Conservation (phyloP, 306 rosid species). For the Adenanthera pavonina region DNA sequence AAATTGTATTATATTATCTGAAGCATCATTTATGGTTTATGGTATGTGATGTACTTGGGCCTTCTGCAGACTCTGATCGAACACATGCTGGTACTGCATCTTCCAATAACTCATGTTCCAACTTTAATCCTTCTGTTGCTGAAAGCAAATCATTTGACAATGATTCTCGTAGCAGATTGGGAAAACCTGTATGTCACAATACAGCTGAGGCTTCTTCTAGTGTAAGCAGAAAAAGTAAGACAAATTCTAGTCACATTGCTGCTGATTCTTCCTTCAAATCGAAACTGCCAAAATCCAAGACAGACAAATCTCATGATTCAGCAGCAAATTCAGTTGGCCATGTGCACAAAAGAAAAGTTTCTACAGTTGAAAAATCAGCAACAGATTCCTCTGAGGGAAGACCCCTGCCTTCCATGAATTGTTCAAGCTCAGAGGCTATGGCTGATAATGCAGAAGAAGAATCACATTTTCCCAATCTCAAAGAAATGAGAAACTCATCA, state of each 20-base stretch:
- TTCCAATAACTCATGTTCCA: conserved; percentile 35
- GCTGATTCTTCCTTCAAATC: conserved; percentile 48
- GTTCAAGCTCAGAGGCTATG: conserved; percentile 38
- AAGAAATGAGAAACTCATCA: conserved; percentile 52
- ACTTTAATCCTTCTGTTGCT: conserved; percentile 43
- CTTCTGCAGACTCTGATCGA: conserved; percentile 51
- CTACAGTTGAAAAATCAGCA: conserved; percentile 49
- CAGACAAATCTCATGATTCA: conserved; percentile 45
- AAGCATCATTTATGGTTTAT: conserved; percentile 23
- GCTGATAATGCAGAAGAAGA: conserved; percentile 48
- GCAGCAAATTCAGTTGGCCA: conserved; percentile 45
- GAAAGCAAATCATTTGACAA: conserved; percentile 46
- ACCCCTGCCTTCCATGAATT: conserved; percentile 41
- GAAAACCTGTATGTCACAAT: conserved; percentile 10
- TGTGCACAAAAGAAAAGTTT: conserved; percentile 50
- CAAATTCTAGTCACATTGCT: conserved; percentile 42
- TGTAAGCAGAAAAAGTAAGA: conserved; percentile 53
- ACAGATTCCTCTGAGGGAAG: conserved; percentile 51
- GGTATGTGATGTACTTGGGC: conserved; percentile 43
- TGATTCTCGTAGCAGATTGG: conserved; percentile 42
- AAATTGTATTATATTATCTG: conserved; percentile 30
- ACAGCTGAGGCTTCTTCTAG: conserved; percentile 32
- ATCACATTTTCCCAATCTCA: conserved; percentile 36
- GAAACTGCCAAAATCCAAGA: conserved; percentile 46
- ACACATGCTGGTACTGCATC: conserved; percentile 37